Evolutionary conservation across 192 early-diverging fungal genomes (phyloP), one percentile per base, ranked within the genome.

Genomic region (Lobosporangium transversale): DNA sequence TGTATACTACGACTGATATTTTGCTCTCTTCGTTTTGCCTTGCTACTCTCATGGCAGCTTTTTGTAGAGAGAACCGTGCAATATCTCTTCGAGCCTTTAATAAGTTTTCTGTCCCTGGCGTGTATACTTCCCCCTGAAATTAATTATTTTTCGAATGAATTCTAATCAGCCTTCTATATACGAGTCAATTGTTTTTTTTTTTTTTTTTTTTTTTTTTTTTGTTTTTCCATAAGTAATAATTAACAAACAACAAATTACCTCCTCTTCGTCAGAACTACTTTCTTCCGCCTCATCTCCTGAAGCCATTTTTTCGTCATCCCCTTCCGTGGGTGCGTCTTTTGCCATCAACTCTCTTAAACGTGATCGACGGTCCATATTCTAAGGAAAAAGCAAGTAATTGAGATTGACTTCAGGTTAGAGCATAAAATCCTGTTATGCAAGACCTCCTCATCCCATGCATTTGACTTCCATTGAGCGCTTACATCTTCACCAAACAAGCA

Each of bases 401-500:
- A 40, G 37, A n/a, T n/a, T n/a, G n/a, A n/a, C n/a, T n/a, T n/a
- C n/a, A n/a, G n/a, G n/a, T n/a, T n/a, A n/a, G n/a, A n/a, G n/a
- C n/a, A n/a, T n/a, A n/a, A n/a, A n/a, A n/a, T n/a, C n/a, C n/a
- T n/a, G n/a, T n/a, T n/a, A n/a, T n/a, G n/a, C n/a, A n/a, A n/a
- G n/a, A n/a, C n/a, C 17, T 42, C 40, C 37, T 40, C 8, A 40
- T 40, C 37, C 14, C 37, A 40, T 40, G 14, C 14, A 40, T 7
- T 10, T 7, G 7, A 40, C 37, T 40, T 40, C 37, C 37, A 40
- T 40, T 10, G 37, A 14, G 29, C 2, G 57, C 85, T 68, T 89
- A 93, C 93, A 47, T 93, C 97, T 87, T 99, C 97, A 35, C 89
- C 97, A 79, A 99, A 99, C 0, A 97, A 78, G 52, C 94, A 96